Evolutionary conservation across 1,139 yeast genomes (phyloP).

Genomic region (Yamadazyma aaseri): DNA sequence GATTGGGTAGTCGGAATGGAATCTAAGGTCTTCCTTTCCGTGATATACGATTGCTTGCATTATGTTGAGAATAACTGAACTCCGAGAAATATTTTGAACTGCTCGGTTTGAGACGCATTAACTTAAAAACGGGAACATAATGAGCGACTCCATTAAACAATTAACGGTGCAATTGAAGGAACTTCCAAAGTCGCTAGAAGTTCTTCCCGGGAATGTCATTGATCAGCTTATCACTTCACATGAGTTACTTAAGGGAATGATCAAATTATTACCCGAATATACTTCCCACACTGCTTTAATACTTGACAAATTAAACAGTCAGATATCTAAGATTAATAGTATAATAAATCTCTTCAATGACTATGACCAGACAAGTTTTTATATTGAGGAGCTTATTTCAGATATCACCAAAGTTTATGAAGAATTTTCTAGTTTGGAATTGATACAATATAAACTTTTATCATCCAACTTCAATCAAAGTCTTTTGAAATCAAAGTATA

Average conservation of each 20-base stretch:
- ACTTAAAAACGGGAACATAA: too few relatives aligned
- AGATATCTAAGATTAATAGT: slow-evolving; percentile 23
- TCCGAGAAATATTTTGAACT: too few relatives aligned
- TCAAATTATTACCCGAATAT: slow-evolving; percentile 26
- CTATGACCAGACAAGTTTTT: slow-evolving; percentile 23
- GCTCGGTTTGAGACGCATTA: too few relatives aligned
- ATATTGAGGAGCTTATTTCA: slow-evolving; percentile 27
- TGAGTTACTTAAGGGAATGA: slow-evolving; percentile 32
- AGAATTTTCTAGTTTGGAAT: slow-evolving; percentile 37
- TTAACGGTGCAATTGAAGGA: not conserved
- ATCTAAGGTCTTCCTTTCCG: slow-evolving; percentile 49
- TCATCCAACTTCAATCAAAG: slow-evolving; percentile 39
- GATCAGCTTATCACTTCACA: slow-evolving; percentile 10
- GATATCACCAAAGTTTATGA: slow-evolving; percentile 27
- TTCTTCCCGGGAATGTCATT: slow-evolving; percentile 2
- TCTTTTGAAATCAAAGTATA: slow-evolving; percentile 29
- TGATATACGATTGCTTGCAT: slow-evolving; percentile 57
- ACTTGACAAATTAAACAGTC: slow-evolving; percentile 18
- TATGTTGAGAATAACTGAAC: too few relatives aligned
- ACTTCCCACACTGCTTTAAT: slow-evolving; percentile 18
- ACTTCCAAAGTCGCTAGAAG: slow-evolving; percentile 1
- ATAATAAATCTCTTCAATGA: slow-evolving; percentile 25
- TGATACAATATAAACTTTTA: slow-evolving; percentile 40
- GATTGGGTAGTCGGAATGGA: slow-evolving; percentile 38
- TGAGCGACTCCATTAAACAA: too few relatives aligned